Evolutionary conservation across 176 grass and related monocot species (phyloP).

Genomic region (Oryza meyeriana): DNA sequence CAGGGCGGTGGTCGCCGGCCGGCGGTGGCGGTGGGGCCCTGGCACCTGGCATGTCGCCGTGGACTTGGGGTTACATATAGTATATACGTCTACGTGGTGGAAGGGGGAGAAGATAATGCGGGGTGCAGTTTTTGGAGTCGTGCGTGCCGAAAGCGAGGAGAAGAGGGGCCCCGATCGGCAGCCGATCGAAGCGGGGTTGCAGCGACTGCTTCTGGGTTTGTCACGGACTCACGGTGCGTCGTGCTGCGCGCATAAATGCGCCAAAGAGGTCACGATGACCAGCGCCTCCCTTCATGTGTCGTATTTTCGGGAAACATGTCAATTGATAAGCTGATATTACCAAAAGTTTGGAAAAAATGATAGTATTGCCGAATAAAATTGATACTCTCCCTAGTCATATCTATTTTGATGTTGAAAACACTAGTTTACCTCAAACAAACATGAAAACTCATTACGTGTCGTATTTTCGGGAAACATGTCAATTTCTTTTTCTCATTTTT

Average conservation of each 20-base stretch:
- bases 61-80: neutral
- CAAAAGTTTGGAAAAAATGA: neutral
- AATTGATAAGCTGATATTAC: neutral
- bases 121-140: slow-evolving; percentile 22
- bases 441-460: too few species aligned
- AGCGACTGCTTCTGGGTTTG: slow-evolving; percentile 4
- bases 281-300: neutral
- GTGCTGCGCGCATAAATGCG: slow-evolving; percentile 16
- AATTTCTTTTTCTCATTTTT: too few species aligned
- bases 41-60: slow-evolving; percentile 18
- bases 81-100: neutral
- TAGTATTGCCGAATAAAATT: too few species aligned
- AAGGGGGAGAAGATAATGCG: neutral
- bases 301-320: neutral
- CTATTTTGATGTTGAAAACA: too few species aligned
- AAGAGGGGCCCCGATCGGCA: neutral
- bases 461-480: too few species aligned
- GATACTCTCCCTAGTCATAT: too few species aligned
- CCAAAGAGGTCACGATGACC: neutral
- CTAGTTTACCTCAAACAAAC: too few species aligned
- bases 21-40: slow-evolving; percentile 42
- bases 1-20: slow-evolving; percentile 42
- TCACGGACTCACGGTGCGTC: neutral
- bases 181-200: neutral
- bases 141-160: slow-evolving; percentile 50